These are phyloP conservation scores for Arctostaphylos glauca DNA, from an alignment of 148 eudicot species.

Conservation along the genomic window DNA sequence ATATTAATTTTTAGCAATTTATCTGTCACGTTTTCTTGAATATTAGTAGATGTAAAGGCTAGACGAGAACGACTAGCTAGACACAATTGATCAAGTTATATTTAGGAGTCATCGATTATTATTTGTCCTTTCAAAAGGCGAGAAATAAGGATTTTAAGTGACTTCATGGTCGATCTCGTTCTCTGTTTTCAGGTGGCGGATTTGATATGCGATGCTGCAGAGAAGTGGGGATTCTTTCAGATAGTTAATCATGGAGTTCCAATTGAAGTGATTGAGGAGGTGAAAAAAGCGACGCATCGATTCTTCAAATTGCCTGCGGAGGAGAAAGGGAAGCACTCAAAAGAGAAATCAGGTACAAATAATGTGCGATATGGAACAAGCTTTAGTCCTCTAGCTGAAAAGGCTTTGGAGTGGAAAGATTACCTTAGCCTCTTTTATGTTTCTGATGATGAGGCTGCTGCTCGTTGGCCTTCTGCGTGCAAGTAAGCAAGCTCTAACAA, in stretches of 20 bases:
- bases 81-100: too few relatives aligned
- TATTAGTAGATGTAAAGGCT: too few relatives aligned
- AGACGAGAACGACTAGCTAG: too few relatives aligned
- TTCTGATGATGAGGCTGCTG: constrained; percentile 16
- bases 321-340: constrained; percentile 31
- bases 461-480: constrained; percentile 26
- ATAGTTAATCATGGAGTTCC: constrained; percentile 37
- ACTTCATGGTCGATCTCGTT: too few relatives aligned
- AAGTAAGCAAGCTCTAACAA: not conserved
- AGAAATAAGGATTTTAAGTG: too few relatives aligned
- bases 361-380: constrained; percentile 25
- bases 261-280: constrained; percentile 29
- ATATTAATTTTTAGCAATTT: too few relatives aligned
- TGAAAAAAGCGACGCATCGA: constrained; percentile 22
- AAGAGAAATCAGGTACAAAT: not conserved
- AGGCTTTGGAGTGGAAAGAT: constrained; percentile 36
- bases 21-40: too few relatives aligned
- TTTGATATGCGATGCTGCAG: constrained; percentile 43
- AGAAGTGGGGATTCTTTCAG: constrained; percentile 6
- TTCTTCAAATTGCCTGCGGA: constrained; percentile 36
- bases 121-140: too few relatives aligned
- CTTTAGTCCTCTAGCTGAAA: constrained; percentile 25
- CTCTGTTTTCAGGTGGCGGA: not conserved
- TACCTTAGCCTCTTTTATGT: constrained; percentile 21
- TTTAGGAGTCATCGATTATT: too few relatives aligned